These are phyloP conservation scores for Lignosus rhinocerotis DNA, from an alignment of 1,284 basidiomycete genomes.

Conservation along the genomic window DNA sequence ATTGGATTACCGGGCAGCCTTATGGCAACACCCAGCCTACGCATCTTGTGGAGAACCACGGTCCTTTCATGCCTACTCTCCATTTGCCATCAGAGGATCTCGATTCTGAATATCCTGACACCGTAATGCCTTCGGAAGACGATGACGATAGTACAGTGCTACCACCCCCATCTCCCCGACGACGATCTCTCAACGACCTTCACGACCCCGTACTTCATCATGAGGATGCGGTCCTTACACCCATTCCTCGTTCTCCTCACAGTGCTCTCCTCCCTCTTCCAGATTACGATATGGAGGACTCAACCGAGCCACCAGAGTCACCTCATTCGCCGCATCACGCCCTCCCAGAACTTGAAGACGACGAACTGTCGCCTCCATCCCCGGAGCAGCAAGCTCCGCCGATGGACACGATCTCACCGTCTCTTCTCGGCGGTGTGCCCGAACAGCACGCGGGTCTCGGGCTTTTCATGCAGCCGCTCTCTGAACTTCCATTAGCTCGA, in stretches of 20 bases:
- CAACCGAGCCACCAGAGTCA: conserved; percentile 9
- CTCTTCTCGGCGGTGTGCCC: conserved; percentile 19
- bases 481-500: conserved; percentile 38
- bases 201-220: conserved; percentile 13
- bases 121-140: conserved; percentile 25
- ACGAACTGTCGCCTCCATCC: neutral
- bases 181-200: conserved; percentile 21
- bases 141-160: conserved; percentile 10
- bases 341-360: conserved; percentile 18
- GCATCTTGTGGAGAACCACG: conserved; percentile 13
- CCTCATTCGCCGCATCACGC: conserved; percentile 19
- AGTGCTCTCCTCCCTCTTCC: neutral
- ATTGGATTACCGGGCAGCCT: conserved; percentile 8
- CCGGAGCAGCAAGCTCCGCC: neutral
- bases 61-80: conserved; percentile 14
- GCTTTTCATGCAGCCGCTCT: conserved; percentile 25
- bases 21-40: neutral
- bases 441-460: conserved; percentile 25
- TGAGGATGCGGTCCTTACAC: conserved; percentile 21
- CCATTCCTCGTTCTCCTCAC: conserved; percentile 26
- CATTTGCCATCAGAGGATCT: conserved; percentile 16
- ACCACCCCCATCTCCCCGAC: conserved; percentile 18
- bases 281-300: conserved; percentile 18
- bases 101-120: conserved; percentile 24
- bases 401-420: conserved; percentile 21